Evolutionary conservation across 2,329 filamentous ascomycete species (phyloP).

Genomic region (Apiospora koreana): DNA sequence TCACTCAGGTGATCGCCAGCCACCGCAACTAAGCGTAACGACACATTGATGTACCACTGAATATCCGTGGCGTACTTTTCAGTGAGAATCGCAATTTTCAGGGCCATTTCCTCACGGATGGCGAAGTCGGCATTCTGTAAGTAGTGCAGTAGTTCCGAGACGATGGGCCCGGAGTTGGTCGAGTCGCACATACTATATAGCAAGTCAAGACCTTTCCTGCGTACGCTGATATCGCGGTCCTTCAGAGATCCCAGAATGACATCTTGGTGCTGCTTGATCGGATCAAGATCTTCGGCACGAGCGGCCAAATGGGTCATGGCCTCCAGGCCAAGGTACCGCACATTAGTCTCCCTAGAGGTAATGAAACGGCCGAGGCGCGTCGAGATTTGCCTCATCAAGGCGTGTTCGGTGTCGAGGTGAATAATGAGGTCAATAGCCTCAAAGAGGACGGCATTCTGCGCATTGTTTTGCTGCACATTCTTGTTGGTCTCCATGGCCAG

Average conservation of each 20-base stretch:
- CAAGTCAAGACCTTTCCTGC: constrained; percentile 91
- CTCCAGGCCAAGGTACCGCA: constrained; percentile 91
- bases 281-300: constrained; percentile 88
- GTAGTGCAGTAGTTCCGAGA: constrained; percentile 90
- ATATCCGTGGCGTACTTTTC: constrained; percentile 98
- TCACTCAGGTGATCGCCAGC: constrained; percentile 98
- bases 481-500: constrained; percentile 91
- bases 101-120: constrained; percentile 97
- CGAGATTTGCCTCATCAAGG: constrained; percentile 95
- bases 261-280: constrained; percentile 96
- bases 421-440: constrained; percentile 99
- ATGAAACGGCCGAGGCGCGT: constrained; percentile 91
- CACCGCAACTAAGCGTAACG: constrained; percentile 89
- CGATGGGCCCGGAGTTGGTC: constrained; percentile 90
- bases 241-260: constrained; percentile 93
- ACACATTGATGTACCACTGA: constrained; percentile 99
- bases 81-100: constrained; percentile 97
- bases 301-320: constrained; percentile 98
- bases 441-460: constrained; percentile 95
- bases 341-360: constrained; percentile 94
- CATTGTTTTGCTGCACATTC: constrained; percentile 99
- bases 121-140: constrained; percentile 96
- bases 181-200: constrained; percentile 99
- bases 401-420: constrained; percentile 92
- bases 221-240: constrained; percentile 95